Conservation (phyloP, 148 eudicot genomes). For the Fallopia convolvulus region DNA sequence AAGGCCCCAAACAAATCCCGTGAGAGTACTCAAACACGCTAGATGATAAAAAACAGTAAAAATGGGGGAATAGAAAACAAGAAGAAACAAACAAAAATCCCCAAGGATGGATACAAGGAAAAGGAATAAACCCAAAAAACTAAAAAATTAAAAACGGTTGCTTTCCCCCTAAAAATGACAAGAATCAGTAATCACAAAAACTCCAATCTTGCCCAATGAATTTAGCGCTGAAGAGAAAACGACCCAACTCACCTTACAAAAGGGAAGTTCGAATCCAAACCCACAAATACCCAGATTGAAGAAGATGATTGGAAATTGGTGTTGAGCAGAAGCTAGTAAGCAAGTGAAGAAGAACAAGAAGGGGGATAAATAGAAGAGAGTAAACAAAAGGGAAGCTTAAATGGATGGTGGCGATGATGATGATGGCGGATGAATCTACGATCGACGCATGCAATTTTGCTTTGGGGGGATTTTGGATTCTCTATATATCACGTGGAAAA, state of each 20-base stretch:
- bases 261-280: background rate
- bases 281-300: background rate
- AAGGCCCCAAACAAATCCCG: slow-evolving; percentile 19
- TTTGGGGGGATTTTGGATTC: slow-evolving; percentile 25
- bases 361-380: slow-evolving; percentile 13
- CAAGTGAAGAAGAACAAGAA: background rate
- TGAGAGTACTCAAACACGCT: background rate
- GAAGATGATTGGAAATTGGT: background rate
- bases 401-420: slow-evolving; percentile 13
- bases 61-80: slow-evolving; percentile 9
- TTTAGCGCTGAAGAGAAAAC: background rate
- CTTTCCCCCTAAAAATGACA: background rate
- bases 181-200: slow-evolving; percentile 21
- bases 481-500: slow-evolving; percentile 56
- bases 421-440: slow-evolving; percentile 28
- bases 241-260: slow-evolving; percentile 1
- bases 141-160: background rate
- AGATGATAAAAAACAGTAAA: slow-evolving; percentile 39
- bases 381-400: slow-evolving; percentile 5
- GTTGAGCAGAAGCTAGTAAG: background rate
- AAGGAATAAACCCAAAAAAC: slow-evolving; percentile 24
- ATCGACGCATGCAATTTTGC: slow-evolving; percentile 63
- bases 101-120: slow-evolving; percentile 12
- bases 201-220: slow-evolving; percentile 19
- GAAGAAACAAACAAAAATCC: slow-evolving; percentile 11